phyloP scores from a whole-genome alignment of 371 early-diverging fungal species.

The Rhizopus microsporus region DNA sequence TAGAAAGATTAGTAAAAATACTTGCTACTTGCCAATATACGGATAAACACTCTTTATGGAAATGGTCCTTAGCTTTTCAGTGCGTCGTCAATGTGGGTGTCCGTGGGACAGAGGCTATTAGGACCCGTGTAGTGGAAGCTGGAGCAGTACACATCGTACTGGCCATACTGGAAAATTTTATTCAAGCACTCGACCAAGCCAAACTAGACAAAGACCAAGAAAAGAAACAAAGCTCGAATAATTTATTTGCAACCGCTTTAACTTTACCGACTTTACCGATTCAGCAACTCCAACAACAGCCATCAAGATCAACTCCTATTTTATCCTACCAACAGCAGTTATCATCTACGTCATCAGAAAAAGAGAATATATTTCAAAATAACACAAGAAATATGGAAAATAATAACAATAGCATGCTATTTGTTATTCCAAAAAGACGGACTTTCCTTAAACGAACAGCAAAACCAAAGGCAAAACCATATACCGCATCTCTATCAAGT shows the following conservation, averaged over 20 bases:
- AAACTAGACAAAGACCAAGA: conserved; percentile 62
- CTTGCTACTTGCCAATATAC: conserved; percentile 69
- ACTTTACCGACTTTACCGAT: conserved; percentile 21
- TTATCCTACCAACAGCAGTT: neutral
- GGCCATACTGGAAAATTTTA: conserved; percentile 73
- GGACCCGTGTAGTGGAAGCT: conserved; percentile 80
- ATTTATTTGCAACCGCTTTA: conserved; percentile 16
- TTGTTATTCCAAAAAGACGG: conserved; percentile 28
- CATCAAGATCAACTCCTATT: conserved; percentile 11
- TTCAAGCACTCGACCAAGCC: conserved; percentile 58
- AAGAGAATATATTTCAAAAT: conserved; percentile 2
- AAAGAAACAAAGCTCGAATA: conserved; percentile 28
- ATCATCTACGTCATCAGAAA: neutral
- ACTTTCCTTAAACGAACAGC: conserved; percentile 26
- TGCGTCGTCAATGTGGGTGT: conserved; percentile 86
- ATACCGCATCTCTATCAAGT: conserved; percentile 24
- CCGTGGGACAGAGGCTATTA: conserved; percentile 75
- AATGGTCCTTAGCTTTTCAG: conserved; percentile 81
- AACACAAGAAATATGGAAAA: neutral
- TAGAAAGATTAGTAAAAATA: conserved; percentile 80
- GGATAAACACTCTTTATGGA: conserved; percentile 72
- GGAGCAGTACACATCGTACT: conserved; percentile 79
- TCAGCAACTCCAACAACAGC: conserved; percentile 1
- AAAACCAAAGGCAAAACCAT: conserved; percentile 27
- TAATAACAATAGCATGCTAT: conserved; percentile 5